Base-by-base conservation (phyloP, 441 rosid species). In the Corymbia calophylla region DNA sequence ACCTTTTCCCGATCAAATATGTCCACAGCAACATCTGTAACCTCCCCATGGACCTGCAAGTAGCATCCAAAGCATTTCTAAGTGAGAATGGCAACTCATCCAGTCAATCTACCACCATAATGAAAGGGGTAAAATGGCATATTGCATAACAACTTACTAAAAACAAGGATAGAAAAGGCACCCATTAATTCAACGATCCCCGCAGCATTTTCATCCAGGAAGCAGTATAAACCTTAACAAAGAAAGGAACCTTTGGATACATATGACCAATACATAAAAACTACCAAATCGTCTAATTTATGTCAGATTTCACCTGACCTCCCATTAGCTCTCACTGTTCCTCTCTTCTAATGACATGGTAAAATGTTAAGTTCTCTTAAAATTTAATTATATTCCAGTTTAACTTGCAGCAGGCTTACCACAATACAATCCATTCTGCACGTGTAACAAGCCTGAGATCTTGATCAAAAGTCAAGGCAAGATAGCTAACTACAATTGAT, bases 31-130 rank as follows among this genome's bases (percentile, higher is more conserved):
- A 95, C 95, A 95, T 96, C 96, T 39, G 99, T 96, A 89, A 97
- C 99, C 93, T 98, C 99, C 27, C 99, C 99, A 92, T 98, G 99
- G 91, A 97, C 99, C 99, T 98, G 94, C 25, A 88, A n/a, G 91
- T 44, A 82, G 53, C 55, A 47, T 58, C 48, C 4, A 60, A 89
- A 85, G 88, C 64, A 68, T 32, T 73, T 86, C 68, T 54, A 29
- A 88, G 49, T 25, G 6, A 44, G 35, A 88, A 53, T 9, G 23
- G 32, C 48, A 8, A 48, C 55, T 47, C 8, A 48, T 25, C 39
- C 56, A 47, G n/a, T 48, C 60, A 88, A 8, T 56, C 18, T 44
- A 77, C 17, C 84, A 77, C 51, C n/a, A 77, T 44, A 44, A 77
- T 77, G 84, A 23, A 44, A 7, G 18, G 16, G 48, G 51, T 15